Conservation (phyloP, 2,329 filamentous ascomycete genomes). For the Zalaria sp. region DNA sequence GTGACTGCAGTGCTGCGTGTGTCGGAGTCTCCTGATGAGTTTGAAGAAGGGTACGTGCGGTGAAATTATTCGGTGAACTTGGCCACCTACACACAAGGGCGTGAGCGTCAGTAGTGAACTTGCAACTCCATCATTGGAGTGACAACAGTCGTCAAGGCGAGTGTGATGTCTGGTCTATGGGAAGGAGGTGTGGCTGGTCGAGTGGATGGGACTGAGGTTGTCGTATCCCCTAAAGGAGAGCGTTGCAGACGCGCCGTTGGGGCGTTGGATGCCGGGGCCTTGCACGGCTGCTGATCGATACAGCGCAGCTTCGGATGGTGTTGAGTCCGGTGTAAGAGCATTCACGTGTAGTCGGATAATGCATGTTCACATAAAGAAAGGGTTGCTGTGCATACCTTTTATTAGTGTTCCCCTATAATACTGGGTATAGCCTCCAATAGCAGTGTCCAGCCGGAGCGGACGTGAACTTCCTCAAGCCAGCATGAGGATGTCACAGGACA, state of each 20-base stretch:
- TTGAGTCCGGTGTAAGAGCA: not conserved
- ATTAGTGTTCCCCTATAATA: not conserved
- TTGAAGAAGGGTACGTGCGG: not conserved
- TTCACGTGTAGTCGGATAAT: not conserved
- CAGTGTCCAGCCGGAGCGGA: not conserved
- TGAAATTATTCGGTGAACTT: not conserved
- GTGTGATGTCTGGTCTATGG: not conserved
- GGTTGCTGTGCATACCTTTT: not conserved
- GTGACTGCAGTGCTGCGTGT: slow-evolving; percentile 1
- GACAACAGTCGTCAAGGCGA: not conserved
- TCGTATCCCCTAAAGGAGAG: no score
- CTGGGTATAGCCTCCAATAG: not conserved
- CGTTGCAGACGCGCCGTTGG: not conserved
- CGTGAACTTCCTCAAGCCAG: not conserved
- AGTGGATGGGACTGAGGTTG: no score
- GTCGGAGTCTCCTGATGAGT: not conserved
- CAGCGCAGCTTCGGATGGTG: no score
- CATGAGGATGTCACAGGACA: not conserved
- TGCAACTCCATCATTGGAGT: not conserved
- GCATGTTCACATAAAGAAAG: not conserved
- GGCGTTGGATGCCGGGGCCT: not conserved
- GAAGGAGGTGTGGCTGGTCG: not conserved
- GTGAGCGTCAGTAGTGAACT: not conserved
- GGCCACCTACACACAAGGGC: not conserved
- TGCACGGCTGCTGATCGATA: not conserved